Conservation (phyloP, 2,329 filamentous ascomycete genomes). For the Dactylellina leptospora region DNA sequence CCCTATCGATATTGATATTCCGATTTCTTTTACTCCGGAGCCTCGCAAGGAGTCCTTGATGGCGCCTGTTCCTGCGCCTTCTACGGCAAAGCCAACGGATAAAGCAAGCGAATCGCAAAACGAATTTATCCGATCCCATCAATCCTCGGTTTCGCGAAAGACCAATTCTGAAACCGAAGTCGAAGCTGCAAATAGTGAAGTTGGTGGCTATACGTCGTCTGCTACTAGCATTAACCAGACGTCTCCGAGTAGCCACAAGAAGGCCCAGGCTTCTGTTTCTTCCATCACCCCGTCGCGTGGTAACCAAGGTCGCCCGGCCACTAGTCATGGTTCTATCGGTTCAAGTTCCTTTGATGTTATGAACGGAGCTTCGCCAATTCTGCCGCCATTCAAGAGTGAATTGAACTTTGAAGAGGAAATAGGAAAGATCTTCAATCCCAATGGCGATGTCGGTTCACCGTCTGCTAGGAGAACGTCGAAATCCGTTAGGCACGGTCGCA, state of each 20-base stretch:
- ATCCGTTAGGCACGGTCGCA: slow-evolving; percentile 89
- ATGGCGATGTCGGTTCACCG: slow-evolving; percentile 78
- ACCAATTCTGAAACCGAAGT: slow-evolving; percentile 52
- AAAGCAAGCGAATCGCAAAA: slow-evolving; percentile 21
- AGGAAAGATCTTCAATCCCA: slow-evolving; percentile 78
- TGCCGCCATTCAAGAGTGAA: slow-evolving; percentile 69
- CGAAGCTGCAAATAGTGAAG: slow-evolving; percentile 37
- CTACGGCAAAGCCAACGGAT: slow-evolving; percentile 5
- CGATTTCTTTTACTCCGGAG: slow-evolving; percentile 38
- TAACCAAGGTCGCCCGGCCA: slow-evolving; percentile 60
- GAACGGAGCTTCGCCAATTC: slow-evolving; percentile 57
- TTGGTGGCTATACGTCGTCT: slow-evolving; percentile 47
- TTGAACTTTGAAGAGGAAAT: slow-evolving; percentile 97
- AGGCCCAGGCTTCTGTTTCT: slow-evolving; percentile 37
- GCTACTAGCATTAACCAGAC: slow-evolving; percentile 43
- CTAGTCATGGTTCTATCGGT: slow-evolving; percentile 51
- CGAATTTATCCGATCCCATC: slow-evolving; percentile 44
- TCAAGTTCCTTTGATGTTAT: slow-evolving; percentile 56
- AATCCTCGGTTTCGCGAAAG: slow-evolving; percentile 42
- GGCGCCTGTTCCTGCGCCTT: slow-evolving; percentile 16
- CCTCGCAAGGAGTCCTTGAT: slow-evolving; percentile 45
- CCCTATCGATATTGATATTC: slow-evolving; percentile 27
- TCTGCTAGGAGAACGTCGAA: slow-evolving; percentile 90
- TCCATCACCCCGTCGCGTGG: slow-evolving; percentile 24
- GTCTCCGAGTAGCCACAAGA: slow-evolving; percentile 47